A percentile compares a stretch with the other conserved stretches of the same genome.
These are phyloP conservation scores for Angophora floribunda DNA, from an alignment of 345 rosid species.

Conservation along the genomic window DNA sequence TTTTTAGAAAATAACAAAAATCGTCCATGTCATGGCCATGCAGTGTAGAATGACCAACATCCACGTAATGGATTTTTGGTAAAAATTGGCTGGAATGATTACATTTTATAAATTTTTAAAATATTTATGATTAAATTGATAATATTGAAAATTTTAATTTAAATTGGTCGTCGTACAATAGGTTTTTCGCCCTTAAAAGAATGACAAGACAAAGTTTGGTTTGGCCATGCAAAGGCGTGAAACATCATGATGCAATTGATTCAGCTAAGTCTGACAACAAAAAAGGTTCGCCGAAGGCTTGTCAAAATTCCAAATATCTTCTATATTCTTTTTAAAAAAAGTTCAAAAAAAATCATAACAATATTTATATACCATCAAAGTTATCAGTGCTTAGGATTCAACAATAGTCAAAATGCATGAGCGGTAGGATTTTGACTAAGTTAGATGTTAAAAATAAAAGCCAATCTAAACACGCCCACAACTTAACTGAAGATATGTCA, in stretches of 20 bases:
- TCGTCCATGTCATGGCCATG: neutral
- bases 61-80: neutral
- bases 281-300: neutral
- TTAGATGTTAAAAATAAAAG: neutral
- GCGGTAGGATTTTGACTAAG: neutral
- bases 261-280: no score
- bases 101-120: neutral
- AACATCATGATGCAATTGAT: neutral
- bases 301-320: neutral
- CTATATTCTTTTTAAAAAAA: neutral
- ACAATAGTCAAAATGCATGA: neutral
- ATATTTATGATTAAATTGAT: neutral
- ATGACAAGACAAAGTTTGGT: neutral
- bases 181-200: neutral
- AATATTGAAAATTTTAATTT: no score
- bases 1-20: no score
- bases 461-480: no score
- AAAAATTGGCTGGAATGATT: accelerated
- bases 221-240: neutral
- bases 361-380: neutral
- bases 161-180: neutral
- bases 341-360: neutral
- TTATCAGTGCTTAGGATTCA: neutral
- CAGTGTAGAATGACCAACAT: no score
- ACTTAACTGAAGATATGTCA: neutral